phyloP scores from a whole-genome alignment of 805 yeast species.

The Metschnikowia lochheadii region DNA sequence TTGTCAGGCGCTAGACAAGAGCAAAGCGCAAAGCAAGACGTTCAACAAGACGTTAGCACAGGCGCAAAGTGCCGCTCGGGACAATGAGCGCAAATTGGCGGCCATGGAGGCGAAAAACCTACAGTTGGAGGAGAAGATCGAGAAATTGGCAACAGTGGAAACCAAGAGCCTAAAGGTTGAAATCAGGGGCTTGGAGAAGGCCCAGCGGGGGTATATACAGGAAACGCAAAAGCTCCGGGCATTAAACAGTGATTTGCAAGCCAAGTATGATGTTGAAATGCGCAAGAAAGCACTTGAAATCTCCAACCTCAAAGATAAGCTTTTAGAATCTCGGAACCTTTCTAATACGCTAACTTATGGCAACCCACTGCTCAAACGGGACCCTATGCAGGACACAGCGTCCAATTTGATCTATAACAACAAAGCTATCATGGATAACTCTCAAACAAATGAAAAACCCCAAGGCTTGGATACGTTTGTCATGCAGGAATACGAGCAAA shows the following conservation, averaged over 20 bases:
- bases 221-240: conserved; percentile 28
- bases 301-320: conserved; percentile 29
- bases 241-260: conserved; percentile 28
- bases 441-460: conserved; percentile 8
- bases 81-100: conserved; percentile 21
- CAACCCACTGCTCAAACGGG: conserved; percentile 14
- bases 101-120: conserved; percentile 20
- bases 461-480: conserved; percentile 9
- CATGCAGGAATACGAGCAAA: conserved; percentile 28
- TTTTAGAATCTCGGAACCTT: conserved; percentile 31
- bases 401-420: conserved; percentile 15
- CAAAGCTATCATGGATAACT: conserved; percentile 25
- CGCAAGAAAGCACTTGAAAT: conserved; percentile 32
- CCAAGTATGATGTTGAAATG: conserved; percentile 34
- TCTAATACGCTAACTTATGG: conserved; percentile 29
- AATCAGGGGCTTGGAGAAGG: conserved; percentile 11
- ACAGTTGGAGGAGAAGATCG: conserved; percentile 18
- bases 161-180: conserved; percentile 15
- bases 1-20: conserved; percentile 29
- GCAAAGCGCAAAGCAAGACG: conserved; percentile 28
- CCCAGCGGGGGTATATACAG: conserved; percentile 25
- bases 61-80: conserved; percentile 28
- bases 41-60: conserved; percentile 26
- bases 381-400: conserved; percentile 3
- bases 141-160: conserved; percentile 17